Evolutionary conservation across 352 stramenopile species (phyloP).

Genomic region (Halophytophthora batemanensis): DNA sequence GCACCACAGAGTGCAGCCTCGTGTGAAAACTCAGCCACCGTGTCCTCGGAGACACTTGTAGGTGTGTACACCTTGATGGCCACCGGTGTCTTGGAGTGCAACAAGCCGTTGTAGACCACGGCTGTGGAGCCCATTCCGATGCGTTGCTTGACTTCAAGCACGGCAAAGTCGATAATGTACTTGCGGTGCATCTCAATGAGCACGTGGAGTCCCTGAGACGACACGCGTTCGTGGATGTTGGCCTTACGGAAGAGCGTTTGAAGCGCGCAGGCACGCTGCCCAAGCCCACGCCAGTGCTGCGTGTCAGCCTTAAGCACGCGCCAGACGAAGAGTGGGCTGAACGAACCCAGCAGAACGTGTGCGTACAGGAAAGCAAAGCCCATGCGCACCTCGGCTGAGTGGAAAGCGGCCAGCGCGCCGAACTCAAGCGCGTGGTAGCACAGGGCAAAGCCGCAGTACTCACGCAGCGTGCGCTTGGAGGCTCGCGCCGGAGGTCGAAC

Average conservation of each 20-base stretch:
- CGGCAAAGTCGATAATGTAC: constrained; percentile 42
- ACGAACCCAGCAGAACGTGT: constrained; percentile 28
- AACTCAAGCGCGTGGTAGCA: constrained; percentile 40
- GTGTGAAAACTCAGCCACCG: constrained; percentile 44
- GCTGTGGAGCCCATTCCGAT: constrained; percentile 41
- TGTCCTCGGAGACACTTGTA: constrained; percentile 46
- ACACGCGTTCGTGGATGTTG: constrained; percentile 39
- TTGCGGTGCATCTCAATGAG: constrained; percentile 46
- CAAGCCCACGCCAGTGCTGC: constrained; percentile 59
- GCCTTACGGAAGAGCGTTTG: constrained; percentile 35
- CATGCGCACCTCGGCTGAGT: constrained; percentile 21
- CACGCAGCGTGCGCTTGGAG: constrained; percentile 37
- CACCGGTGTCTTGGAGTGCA: constrained; percentile 39
- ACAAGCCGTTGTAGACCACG: constrained; percentile 43
- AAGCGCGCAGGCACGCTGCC: constrained; percentile 29
- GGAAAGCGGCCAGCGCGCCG: constrained; percentile 32
- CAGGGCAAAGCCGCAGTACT: constrained; percentile 39
- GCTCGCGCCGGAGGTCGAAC: constrained; percentile 37
- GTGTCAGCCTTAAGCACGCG: constrained; percentile 54
- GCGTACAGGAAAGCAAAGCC: constrained; percentile 29
- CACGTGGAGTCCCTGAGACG: constrained; percentile 43
- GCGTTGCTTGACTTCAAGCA: constrained; percentile 33
- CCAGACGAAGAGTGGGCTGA: constrained; percentile 39
- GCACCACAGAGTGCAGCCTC: constrained; percentile 50
- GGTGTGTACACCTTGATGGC: constrained; percentile 68